Percentiles rank a stretch among this genome's conserved stretches.
Evolutionary conservation across 306 rosid species (phyloP).

Genomic region (Pterocarpus macrocarpus): DNA sequence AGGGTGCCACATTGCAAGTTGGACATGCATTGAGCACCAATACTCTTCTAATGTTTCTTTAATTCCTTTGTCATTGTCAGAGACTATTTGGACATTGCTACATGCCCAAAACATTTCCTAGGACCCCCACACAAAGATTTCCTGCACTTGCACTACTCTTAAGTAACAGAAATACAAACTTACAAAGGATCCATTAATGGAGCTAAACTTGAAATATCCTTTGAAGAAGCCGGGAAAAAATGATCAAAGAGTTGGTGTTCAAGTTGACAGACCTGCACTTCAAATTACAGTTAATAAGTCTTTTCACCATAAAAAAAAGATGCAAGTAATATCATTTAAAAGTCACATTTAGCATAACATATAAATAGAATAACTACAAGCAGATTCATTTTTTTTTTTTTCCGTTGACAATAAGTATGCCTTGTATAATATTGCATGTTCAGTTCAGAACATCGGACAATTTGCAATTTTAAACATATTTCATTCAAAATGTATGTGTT

Average conservation of each 20-base stretch:
- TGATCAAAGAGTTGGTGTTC: conserved; percentile 96
- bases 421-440: not conserved
- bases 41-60: not conserved
- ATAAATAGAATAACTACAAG: conserved; percentile 23
- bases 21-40: conserved; percentile 28
- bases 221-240: conserved; percentile 92
- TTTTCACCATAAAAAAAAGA: conserved; percentile 26
- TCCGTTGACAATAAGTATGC: conserved; percentile 30
- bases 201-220: conserved; percentile 91
- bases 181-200: conserved; percentile 97
- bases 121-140: conserved; percentile 16
- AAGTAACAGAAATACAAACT: conserved; percentile 53
- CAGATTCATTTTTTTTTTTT: conserved; percentile 13
- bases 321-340: conserved; percentile 31
- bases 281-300: conserved; percentile 43
- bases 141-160: conserved; percentile 2
- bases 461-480: not conserved
- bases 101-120: conserved; percentile 29
- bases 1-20: conserved; percentile 20
- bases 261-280: conserved; percentile 95
- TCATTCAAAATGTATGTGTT: not conserved
- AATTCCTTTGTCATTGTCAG: not conserved
- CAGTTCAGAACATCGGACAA: conserved; percentile 5
- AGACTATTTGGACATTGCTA: conserved; percentile 10
- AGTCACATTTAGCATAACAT: conserved; percentile 29